phyloP scores from a whole-genome alignment of 2,329 filamentous ascomycete genomes.

The Pezicula radicicola region DNA sequence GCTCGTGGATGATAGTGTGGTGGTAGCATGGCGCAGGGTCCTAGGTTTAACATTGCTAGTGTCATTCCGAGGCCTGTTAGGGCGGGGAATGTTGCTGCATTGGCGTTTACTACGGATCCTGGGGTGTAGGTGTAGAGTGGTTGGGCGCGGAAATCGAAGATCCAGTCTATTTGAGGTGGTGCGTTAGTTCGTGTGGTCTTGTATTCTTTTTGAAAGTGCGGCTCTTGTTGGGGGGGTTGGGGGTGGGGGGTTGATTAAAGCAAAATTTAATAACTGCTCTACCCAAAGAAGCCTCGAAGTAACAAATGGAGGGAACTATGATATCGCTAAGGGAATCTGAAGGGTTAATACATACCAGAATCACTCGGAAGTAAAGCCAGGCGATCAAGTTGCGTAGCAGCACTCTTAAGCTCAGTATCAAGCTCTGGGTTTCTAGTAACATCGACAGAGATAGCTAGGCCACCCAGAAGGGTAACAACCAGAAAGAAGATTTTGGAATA shows the following conservation, averaged over 20 bases:
- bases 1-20: slow-evolving; percentile 48
- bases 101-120: slow-evolving; percentile 48
- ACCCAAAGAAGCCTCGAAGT: no score
- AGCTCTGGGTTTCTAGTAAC: slow-evolving; percentile 35
- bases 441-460: slow-evolving; percentile 26
- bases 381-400: slow-evolving; percentile 43
- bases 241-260: no score
- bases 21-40: slow-evolving; percentile 48
- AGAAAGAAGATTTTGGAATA: no score
- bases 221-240: no score
- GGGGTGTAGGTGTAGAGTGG: slow-evolving; percentile 38
- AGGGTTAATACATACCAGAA: slow-evolving; percentile 6
- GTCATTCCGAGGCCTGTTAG: slow-evolving; percentile 44
- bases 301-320: no score
- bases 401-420: slow-evolving; percentile 33
- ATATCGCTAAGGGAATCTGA: no score
- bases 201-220: no score
- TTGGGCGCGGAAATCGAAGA: slow-evolving; percentile 45
- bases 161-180: slow-evolving; percentile 32
- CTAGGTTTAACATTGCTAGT: slow-evolving; percentile 42
- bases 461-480: no score
- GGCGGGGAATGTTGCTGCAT: slow-evolving; percentile 48
- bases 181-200: no score
- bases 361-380: slow-evolving; percentile 35
- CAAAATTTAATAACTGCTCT: no score